A percentile compares a stretch with the other conserved stretches of the same genome.
These are phyloP conservation scores for Acanthamoeba castellanii DNA, from an alignment of 208 protist genomes.

Conservation along the genomic window DNA sequence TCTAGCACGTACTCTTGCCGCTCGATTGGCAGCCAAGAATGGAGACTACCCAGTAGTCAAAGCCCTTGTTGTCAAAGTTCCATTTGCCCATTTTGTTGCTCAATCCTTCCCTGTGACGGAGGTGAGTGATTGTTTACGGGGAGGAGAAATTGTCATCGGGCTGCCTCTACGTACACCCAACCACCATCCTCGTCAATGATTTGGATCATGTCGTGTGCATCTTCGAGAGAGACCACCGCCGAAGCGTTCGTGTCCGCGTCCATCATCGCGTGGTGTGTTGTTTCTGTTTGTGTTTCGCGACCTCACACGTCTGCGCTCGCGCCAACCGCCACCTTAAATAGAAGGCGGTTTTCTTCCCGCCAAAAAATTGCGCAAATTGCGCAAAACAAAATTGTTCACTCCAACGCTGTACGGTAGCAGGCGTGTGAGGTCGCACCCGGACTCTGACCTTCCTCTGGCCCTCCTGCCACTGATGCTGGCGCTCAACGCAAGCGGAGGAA, in stretches of 20 bases:
- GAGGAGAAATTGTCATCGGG: background rate
- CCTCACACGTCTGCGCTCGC: background rate
- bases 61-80: slow-evolving; percentile 75
- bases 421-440: too few relatives aligned
- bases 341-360: too few relatives aligned
- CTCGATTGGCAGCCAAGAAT: slow-evolving; percentile 97
- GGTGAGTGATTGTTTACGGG: background rate
- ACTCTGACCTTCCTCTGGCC: too few relatives aligned
- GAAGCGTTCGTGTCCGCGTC: background rate
- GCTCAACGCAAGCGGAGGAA: background rate
- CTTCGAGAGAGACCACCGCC: background rate
- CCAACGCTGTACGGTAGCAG: too few relatives aligned
- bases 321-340: background rate
- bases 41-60: slow-evolving; percentile 92
- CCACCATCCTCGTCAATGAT: slow-evolving; percentile 52
- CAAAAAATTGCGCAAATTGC: too few relatives aligned
- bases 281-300: too few relatives aligned
- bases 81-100: background rate
- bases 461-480: background rate
- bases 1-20: slow-evolving; percentile 92
- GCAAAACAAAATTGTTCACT: too few relatives aligned
- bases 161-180: slow-evolving; percentile 6
- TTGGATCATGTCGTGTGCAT: slow-evolving; percentile 29
- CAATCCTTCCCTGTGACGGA: background rate
- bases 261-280: too few relatives aligned